Percentiles rank a stretch among this genome's conserved stretches.
Evolutionary conservation across 805 yeast genomes (phyloP).

Genomic region (Kazachstania bromeliacearum): DNA sequence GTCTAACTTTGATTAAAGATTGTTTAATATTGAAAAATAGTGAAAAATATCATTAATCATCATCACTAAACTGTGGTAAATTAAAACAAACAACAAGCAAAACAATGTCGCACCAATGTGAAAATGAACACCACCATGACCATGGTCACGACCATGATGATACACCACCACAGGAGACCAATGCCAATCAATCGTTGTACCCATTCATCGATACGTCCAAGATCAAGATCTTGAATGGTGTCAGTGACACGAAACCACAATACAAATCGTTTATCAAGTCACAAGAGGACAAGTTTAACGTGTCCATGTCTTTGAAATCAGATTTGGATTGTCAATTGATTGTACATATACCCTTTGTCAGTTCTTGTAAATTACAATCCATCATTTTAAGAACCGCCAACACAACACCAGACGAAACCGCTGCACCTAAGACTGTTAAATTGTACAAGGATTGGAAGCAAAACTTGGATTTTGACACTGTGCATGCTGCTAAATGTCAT

Average conservation of each 20-base stretch:
- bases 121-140: slow-evolving; percentile 28
- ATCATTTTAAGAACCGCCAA: slow-evolving; percentile 54
- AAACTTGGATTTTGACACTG: slow-evolving; percentile 60
- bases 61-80: not conserved
- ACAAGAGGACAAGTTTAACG: slow-evolving; percentile 39
- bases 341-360: slow-evolving; percentile 70
- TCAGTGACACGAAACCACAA: slow-evolving; percentile 30
- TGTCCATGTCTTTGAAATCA: slow-evolving; percentile 41
- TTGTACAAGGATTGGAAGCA: slow-evolving; percentile 57
- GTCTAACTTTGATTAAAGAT: not conserved
- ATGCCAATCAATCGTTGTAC: slow-evolving; percentile 55
- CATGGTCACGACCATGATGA: slow-evolving; percentile 35
- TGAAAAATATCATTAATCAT: too few relatives aligned
- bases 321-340: slow-evolving; percentile 81
- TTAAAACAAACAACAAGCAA: not conserved
- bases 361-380: slow-evolving; percentile 64
- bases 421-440: slow-evolving; percentile 62
- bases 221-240: slow-evolving; percentile 55
- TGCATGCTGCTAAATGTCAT: slow-evolving; percentile 35
- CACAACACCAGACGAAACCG: slow-evolving; percentile 29
- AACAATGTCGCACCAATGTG: slow-evolving; percentile 28
- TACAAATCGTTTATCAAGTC: slow-evolving; percentile 42
- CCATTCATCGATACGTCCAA: slow-evolving; percentile 50
- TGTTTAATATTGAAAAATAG: not conserved
- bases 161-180: slow-evolving; percentile 62